These are phyloP conservation scores for Yamadazyma diospyri DNA, from an alignment of 1,139 yeast genomes.

Conservation along the genomic window DNA sequence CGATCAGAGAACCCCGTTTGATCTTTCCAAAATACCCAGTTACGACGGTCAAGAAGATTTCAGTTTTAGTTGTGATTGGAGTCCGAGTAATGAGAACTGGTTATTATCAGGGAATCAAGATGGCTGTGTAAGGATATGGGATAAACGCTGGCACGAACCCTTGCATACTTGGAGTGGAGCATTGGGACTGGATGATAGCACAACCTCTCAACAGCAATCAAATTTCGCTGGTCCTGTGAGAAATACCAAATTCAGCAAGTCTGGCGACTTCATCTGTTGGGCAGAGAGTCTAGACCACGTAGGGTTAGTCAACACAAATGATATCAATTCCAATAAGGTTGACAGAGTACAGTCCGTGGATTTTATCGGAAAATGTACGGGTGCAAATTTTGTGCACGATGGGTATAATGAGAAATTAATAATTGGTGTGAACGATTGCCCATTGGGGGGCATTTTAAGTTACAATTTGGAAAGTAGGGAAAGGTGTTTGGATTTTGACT, in stretches of 20 bases:
- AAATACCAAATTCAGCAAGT: conserved; percentile 47
- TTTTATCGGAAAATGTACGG: conserved; percentile 58
- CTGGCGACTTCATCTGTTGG: conserved; percentile 48
- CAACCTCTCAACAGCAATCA: background rate
- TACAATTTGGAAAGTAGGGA: conserved; percentile 37
- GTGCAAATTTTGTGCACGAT: conserved; percentile 46
- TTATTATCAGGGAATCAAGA: conserved; percentile 62
- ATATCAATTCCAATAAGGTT: conserved; percentile 19
- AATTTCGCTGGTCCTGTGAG: conserved; percentile 37
- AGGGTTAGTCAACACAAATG: conserved; percentile 42
- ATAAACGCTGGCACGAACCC: conserved; percentile 34
- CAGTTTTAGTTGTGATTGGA: conserved; percentile 65
- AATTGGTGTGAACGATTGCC: conserved; percentile 53
- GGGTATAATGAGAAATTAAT: conserved; percentile 46
- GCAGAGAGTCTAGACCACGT: conserved; percentile 63
- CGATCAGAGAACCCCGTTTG: conserved; percentile 34
- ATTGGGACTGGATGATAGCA: conserved; percentile 20
- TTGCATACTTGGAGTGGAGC: conserved; percentile 36
- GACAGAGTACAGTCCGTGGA: conserved; percentile 47
- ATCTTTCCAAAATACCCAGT: conserved; percentile 9
- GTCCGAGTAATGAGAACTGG: conserved; percentile 34
- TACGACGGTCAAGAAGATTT: conserved; percentile 51
- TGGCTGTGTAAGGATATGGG: conserved; percentile 55
- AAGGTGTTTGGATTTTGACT: conserved; percentile 42
- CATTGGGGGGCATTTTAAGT: conserved; percentile 56